Evolutionary conservation across 306 rosid species (phyloP).

Genomic region (Pachyrhizus erosus): DNA sequence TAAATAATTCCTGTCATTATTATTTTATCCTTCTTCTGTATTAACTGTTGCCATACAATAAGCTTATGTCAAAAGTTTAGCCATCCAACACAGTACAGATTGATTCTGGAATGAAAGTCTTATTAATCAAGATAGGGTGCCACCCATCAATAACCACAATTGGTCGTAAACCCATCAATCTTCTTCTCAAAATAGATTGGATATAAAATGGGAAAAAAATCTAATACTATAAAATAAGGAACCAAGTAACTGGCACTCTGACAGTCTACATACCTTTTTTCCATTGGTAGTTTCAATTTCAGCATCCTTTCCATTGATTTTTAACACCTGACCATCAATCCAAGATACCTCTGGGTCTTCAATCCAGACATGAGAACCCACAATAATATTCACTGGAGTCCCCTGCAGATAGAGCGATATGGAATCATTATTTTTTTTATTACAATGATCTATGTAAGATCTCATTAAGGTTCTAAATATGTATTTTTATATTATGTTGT

Average conservation of each 20-base stretch:
- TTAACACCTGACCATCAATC: conserved; percentile 81
- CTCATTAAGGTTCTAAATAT: conserved; percentile 26
- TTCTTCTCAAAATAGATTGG: conserved; percentile 15
- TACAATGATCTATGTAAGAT: conserved; percentile 14
- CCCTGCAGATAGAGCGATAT: conserved; percentile 68
- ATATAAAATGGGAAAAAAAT: conserved; percentile 22
- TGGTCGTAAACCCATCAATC: conserved; percentile 14
- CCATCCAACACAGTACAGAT: neutral
- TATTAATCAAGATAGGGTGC: neutral
- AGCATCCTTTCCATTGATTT: conserved; percentile 82
- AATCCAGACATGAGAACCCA: conserved; percentile 96
- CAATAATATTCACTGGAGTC: conserved; percentile 88
- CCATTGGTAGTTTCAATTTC: conserved; percentile 78
- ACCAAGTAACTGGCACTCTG: conserved; percentile 25
- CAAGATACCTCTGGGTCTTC: conserved; percentile 86
- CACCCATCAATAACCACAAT: conserved; percentile 17
- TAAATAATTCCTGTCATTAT: neutral
- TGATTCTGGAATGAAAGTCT: conserved; percentile 32
- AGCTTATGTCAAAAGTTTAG: conserved; percentile 28
- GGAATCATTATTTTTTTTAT: conserved; percentile 20
- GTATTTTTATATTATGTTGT: conserved; percentile 16
- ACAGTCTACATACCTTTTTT: conserved; percentile 65
- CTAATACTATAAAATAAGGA: neutral
- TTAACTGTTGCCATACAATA: conserved; percentile 28
- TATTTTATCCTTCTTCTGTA: too few relatives aligned